A percentile compares a stretch with the other conserved stretches of the same genome.
Evolutionary conservation across 2,329 filamentous ascomycete genomes (phyloP).

Genomic region (Hysterium pulicare): DNA sequence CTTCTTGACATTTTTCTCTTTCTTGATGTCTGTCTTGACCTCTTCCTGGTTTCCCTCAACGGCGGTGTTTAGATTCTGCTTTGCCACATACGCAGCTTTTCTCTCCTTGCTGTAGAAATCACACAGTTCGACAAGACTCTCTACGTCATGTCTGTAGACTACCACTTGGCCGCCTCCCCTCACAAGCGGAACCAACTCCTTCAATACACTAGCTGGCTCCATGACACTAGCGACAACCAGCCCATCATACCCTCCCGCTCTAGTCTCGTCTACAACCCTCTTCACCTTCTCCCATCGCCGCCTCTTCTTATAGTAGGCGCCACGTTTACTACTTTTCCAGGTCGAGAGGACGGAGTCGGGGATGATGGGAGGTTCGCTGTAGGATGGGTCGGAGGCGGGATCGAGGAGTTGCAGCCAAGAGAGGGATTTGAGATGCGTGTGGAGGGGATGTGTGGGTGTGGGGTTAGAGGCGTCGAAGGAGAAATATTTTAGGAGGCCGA

Average conservation of each 20-base stretch:
- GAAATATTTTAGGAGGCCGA: conserved; percentile 85
- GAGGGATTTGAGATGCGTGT: conserved; percentile 74
- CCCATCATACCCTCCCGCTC: conserved; percentile 75
- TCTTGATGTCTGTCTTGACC: conserved; percentile 16
- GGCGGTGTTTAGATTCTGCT: conserved; percentile 18
- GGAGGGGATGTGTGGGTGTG: conserved; percentile 68
- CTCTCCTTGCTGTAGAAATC: conserved; percentile 83
- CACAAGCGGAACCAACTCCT: conserved; percentile 73
- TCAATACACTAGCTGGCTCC: conserved; percentile 74
- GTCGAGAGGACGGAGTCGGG: conserved; percentile 59
- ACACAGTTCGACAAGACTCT: conserved; percentile 71
- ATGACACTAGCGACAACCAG: conserved; percentile 79
- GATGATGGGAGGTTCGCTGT: conserved; percentile 62
- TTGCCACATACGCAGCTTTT: conserved; percentile 61
- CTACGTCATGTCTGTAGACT: conserved; percentile 77
- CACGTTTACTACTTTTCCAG: conserved; percentile 79
- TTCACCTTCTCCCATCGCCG: conserved; percentile 73
- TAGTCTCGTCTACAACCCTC: conserved; percentile 70
- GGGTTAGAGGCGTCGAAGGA: conserved; percentile 69
- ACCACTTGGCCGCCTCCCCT: conserved; percentile 80
- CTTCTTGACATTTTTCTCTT: conserved; percentile 10
- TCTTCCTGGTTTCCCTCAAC: conserved; percentile 37
- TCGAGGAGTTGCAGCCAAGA: conserved; percentile 90
- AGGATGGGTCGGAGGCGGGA: conserved; percentile 71
- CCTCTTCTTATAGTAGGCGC: conserved; percentile 84